Evolutionary conservation across 2,329 filamentous ascomycete species (phyloP).

Genomic region (Aureobasidium sp.): DNA sequence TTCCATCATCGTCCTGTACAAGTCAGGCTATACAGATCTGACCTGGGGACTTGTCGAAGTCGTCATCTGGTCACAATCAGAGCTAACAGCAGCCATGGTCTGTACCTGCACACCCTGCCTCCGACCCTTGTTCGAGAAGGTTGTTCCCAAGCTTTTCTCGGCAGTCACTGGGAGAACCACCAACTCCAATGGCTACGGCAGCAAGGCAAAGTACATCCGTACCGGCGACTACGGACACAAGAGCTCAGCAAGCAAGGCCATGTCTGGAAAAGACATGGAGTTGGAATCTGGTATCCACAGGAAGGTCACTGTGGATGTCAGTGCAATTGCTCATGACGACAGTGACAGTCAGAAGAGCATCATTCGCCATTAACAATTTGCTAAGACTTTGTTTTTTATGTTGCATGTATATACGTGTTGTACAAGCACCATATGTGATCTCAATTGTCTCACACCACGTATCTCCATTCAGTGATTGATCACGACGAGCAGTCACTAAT

Average conservation of each 20-base stretch:
- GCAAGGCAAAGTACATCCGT: neutral
- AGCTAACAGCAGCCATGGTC: conserved; percentile 10
- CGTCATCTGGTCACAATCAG: conserved; percentile 7
- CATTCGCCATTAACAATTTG: neutral
- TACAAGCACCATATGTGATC: no score
- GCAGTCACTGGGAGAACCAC: neutral
- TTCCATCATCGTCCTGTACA: conserved; percentile 12
- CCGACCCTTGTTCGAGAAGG: conserved; percentile 11
- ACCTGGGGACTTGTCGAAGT: conserved; percentile 13
- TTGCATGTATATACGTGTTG: no score
- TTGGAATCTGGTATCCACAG: neutral
- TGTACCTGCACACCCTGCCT: conserved; percentile 12
- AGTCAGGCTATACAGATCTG: neutral
- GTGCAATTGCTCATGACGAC: neutral
- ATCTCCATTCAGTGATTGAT: no score
- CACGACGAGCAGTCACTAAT: no score
- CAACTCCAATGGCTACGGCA: neutral
- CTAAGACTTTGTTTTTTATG: no score
- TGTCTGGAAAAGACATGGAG: neutral
- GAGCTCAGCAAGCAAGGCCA: neutral
- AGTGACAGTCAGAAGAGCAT: conserved; percentile 11
- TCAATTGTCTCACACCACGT: no score
- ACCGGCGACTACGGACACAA: neutral
- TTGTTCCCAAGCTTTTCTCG: neutral
- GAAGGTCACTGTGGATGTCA: conserved; percentile 3